These are phyloP conservation scores for Dalbergia cochinchinensis DNA, from an alignment of 306 rosid species.

Conservation along the genomic window DNA sequence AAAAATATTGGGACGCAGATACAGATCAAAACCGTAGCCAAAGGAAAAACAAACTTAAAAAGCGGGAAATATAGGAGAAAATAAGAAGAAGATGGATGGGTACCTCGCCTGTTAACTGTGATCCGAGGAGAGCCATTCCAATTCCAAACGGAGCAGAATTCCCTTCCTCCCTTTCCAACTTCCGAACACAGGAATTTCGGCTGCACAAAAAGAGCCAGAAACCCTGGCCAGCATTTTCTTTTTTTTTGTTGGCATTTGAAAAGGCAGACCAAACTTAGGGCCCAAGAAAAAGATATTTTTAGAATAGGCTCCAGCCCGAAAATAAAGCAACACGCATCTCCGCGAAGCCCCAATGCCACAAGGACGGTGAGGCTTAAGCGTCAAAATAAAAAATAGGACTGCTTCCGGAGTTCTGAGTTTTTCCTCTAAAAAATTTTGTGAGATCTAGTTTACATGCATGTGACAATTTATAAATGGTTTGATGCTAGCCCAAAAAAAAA, in stretches of 20 bases:
- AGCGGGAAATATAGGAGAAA: neutral
- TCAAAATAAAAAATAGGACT: too few species aligned
- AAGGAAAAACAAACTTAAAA: neutral
- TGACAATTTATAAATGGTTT: too few species aligned
- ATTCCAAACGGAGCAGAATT: slow-evolving; percentile 17
- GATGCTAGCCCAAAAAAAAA: too few species aligned
- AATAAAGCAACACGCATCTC: neutral
- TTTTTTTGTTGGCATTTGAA: too few species aligned
- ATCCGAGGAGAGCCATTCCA: slow-evolving; percentile 80
- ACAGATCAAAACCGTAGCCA: slow-evolving; percentile 38
- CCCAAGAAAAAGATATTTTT: neutral
- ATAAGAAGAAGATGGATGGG: slow-evolving; percentile 9
- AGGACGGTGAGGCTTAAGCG: too few species aligned
- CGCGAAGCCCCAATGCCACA: neutral
- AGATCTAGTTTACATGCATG: too few species aligned
- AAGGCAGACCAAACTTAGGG: neutral
- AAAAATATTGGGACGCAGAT: neutral
- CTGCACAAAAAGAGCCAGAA: neutral
- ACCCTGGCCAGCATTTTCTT: too few species aligned
- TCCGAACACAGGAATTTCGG: neutral
- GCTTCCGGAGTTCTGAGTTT: too few species aligned
- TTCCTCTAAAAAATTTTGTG: too few species aligned
- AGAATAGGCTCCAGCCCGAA: slow-evolving; percentile 7
- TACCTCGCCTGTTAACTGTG: slow-evolving; percentile 76
- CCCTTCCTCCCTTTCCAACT: slow-evolving; percentile 7